These are phyloP conservation scores for Erigeron canadensis DNA, from an alignment of 129 eudicot genomes.

Conservation along the genomic window DNA sequence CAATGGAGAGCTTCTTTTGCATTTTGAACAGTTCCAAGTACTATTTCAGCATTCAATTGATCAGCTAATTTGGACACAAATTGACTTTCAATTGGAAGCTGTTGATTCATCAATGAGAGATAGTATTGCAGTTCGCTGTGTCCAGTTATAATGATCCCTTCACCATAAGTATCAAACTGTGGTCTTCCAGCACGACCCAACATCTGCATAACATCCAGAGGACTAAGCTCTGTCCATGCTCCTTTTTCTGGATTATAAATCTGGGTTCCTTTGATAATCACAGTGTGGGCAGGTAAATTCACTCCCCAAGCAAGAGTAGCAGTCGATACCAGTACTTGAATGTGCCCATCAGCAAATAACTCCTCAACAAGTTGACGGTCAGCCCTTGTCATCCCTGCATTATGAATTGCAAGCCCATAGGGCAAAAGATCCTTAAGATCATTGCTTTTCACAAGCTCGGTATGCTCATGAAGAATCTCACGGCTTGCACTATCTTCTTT, in stretches of 20 bases:
- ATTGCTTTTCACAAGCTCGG: conserved; percentile 78
- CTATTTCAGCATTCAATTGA: conserved; percentile 94
- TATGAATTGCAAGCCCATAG: conserved; percentile 90
- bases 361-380: conserved; percentile 89
- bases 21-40: conserved; percentile 91
- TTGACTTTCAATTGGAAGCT: conserved; percentile 96
- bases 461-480: conserved; percentile 70
- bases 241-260: conserved; percentile 96
- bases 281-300: conserved; percentile 89
- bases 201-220: conserved; percentile 99
- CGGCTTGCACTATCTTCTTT: conserved; percentile 89
- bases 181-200: conserved; percentile 99
- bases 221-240: conserved; percentile 94
- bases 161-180: conserved; percentile 88
- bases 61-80: conserved; percentile 89
- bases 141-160: conserved; percentile 93
- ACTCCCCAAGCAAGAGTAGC: conserved; percentile 99
- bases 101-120: conserved; percentile 90
- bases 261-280: conserved; percentile 94
- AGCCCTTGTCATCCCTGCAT: conserved; percentile 88
- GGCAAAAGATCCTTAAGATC: conserved; percentile 88
- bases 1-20: conserved; percentile 91
- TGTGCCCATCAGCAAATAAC: conserved; percentile 73
- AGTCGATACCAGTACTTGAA: conserved; percentile 90
- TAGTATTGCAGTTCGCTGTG: conserved; percentile 80